phyloP scores from a whole-genome alignment of 352 stramenopile species.

The Phytophthora multivora region DNA sequence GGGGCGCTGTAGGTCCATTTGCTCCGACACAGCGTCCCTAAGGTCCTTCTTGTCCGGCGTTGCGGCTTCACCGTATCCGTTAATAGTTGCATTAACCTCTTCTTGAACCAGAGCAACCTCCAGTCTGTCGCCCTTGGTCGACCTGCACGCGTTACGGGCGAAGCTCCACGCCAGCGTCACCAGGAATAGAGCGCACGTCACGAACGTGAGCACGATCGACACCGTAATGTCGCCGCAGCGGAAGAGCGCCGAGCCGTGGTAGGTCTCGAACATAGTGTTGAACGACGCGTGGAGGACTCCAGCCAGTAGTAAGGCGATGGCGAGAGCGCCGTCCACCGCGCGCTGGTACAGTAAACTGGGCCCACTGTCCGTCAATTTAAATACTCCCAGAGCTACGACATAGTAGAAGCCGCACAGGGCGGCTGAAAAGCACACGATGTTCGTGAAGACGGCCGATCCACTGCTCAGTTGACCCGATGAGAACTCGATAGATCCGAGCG shows the following conservation, averaged over 20 bases:
- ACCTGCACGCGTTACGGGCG: constrained; percentile 20
- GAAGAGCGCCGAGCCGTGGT: constrained; percentile 46
- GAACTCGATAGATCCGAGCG: constrained; percentile 48
- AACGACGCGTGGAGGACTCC: constrained; percentile 42
- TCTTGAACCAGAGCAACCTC: constrained; percentile 3
- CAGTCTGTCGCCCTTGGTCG: constrained; percentile 23
- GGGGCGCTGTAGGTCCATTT: neutral
- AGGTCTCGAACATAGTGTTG: constrained; percentile 48
- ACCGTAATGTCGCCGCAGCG: constrained; percentile 47
- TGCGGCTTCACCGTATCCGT: neutral
- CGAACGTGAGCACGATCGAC: constrained; percentile 46
- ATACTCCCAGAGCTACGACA: constrained; percentile 30
- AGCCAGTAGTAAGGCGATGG: constrained; percentile 34
- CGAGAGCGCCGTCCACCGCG: constrained; percentile 31
- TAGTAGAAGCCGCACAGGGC: constrained; percentile 45
- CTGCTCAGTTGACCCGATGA: constrained; percentile 42
- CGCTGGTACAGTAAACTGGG: constrained; percentile 38
- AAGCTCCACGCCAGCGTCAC: constrained; percentile 43
- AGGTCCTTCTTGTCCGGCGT: neutral
- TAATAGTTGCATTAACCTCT: neutral
- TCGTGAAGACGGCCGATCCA: constrained; percentile 40
- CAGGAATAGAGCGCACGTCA: constrained; percentile 40
- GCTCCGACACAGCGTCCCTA: neutral
- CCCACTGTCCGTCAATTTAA: constrained; percentile 19
- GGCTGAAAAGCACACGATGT: constrained; percentile 44